A percentile compares a stretch with the other conserved stretches of the same genome.
These are phyloP conservation scores for Pyrenula aspistea DNA, from an alignment of 495 filamentous ascomycete genomes.

Conservation along the genomic window DNA sequence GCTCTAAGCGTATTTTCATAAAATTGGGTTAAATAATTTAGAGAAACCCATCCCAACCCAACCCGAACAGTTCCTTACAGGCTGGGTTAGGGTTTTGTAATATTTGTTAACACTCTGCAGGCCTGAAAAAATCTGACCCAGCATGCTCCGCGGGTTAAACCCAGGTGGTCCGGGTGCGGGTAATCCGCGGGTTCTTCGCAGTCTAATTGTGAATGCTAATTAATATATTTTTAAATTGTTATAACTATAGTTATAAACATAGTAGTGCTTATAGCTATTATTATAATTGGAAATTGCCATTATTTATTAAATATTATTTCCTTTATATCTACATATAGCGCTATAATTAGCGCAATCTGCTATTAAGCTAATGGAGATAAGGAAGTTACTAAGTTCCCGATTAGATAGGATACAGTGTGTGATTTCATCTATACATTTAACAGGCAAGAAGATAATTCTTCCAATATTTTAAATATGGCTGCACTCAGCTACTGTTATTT, in stretches of 20 bases:
- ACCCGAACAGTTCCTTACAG: too few relatives aligned
- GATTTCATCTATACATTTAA: neutral
- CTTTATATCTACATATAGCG: neutral
- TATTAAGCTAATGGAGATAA: neutral
- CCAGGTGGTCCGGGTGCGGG: too few relatives aligned
- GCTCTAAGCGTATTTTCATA: too few relatives aligned
- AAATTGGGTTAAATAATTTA: too few relatives aligned
- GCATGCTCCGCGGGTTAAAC: too few relatives aligned
- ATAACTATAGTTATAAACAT: neutral
- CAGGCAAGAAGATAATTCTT: neutral
- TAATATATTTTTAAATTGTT: neutral
- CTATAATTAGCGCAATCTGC: neutral
- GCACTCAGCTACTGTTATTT: neutral
- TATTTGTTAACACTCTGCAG: too few relatives aligned
- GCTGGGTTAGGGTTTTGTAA: too few relatives aligned
- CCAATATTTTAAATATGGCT: neutral
- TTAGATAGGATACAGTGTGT: neutral
- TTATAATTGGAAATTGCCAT: neutral
- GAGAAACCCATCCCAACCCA: too few relatives aligned
- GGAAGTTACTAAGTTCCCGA: neutral
- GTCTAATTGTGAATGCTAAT: neutral
- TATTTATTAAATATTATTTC: neutral
- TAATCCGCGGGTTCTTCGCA: too few relatives aligned
- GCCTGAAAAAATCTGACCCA: too few relatives aligned
- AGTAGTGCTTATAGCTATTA: neutral